Base-by-base conservation (phyloP, 129 eudicot species). In the Artemisia argyi region DNA sequence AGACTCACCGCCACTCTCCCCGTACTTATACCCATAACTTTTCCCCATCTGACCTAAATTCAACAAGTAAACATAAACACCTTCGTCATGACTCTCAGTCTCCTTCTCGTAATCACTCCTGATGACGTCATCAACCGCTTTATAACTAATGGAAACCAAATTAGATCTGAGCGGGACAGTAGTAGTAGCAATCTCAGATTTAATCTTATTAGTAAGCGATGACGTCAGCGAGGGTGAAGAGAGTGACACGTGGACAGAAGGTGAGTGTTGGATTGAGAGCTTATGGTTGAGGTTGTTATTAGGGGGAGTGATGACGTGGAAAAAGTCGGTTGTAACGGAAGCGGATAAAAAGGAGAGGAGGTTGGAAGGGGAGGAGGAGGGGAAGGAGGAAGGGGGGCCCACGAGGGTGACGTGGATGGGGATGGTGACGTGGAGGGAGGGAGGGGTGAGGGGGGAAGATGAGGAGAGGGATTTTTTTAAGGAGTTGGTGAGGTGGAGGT, bases 271-370 rank as follows among this genome's bases (percentile, higher is more conserved):
- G 72, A n/a, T 66, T 10, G 72, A 49, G 18, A n/a, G n/a, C n/a
- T n/a, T n/a, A n/a, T 88, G 97, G 72, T 66, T 10, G 72, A 49
- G 18, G 66, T 28, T 12, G 56, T 47, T 20, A 18, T 16, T 42
- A 5, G 78, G 76, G 61, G 95, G 96, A 76, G 90, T 73, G 81
- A 82, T 87, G 87, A 89, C 85, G 78, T 85, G 91, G 88, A 65
- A 92, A 72, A 73, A 82, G 69, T 87, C 94, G 87, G 96, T 81
- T 78, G 95, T 83, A 77, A 85, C 35, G 76, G 90, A 76, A 72
- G 98, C 83, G 76, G 82, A 60, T 78, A 92, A 76, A 79, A 87
- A 85, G 77, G 94, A 85, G 56, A 67, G 49, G 74, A 89, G 82
- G 73, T 79, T 76, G 79, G 81, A 18, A 11, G 86, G 61, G 60